Evolutionary conservation across 148 eudicot species (phyloP), one percentile per base, ranked within the genome.

Genomic region (Cornus kousa): DNA sequence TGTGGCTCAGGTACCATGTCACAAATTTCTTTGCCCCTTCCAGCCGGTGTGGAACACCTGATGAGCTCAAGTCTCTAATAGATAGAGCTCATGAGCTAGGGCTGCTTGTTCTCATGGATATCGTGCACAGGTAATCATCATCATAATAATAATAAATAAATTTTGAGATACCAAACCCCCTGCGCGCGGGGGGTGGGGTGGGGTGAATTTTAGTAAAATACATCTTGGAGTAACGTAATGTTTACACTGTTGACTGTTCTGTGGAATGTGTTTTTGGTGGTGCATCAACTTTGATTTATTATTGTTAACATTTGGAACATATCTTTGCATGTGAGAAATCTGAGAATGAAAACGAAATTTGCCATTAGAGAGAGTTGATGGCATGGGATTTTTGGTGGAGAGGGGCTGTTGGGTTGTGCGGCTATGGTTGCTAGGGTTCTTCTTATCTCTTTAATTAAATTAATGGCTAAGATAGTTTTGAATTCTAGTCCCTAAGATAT

Each of bases 1-100:
- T 28, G 28, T 28, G 28, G 28, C 46, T 64, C 81, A 96, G 99
- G 87, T 96, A 96, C 84, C 99, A 96, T 65, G 98, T 96, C 76
- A 94, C 99, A 11, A 96, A 96, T 75, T 96, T 96, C 85, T 96
- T 92, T 90, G 98, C 99, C 77, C 99, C 99, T 72, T 94, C 98
- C 86, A 96, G 99, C 80, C 99, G 98, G 70, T 96, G 86, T 89
- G 99, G 99, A 70, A 92, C 97, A 78, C 99, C 99, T 17, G 99
- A 96, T 77, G 99, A 96, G 76, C 95, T 96, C 12, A 96, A 96
- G 81, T 96, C 99, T 78, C 78, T 96, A 87, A 94, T 96, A 75
- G 99, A 96, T 85, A 94, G 80, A 92, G 99, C 99, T 88, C 99
- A 96, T 83, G 98, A 94, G 88, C 82, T 96, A 59, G 99, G 95